Conservation (phyloP, 2,329 filamentous ascomycete genomes). For the Leptographium lundbergii region DNA sequence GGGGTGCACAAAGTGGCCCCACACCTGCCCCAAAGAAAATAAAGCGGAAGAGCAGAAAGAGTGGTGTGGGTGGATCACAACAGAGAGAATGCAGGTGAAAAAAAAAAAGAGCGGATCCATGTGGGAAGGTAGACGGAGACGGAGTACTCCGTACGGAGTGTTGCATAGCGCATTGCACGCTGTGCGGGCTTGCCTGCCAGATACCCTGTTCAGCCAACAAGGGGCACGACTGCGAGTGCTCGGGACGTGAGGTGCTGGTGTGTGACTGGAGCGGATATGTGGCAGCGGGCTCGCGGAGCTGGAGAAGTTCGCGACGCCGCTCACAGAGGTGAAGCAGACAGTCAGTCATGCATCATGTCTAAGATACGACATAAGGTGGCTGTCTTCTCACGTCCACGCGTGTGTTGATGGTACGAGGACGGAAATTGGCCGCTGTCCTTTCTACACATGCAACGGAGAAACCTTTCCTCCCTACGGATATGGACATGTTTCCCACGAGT, state of each 20-base stretch:
- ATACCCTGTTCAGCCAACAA: too few species aligned
- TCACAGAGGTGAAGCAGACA: too few species aligned
- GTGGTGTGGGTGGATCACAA: not conserved
- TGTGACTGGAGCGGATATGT: too few species aligned
- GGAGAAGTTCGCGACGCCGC: too few species aligned
- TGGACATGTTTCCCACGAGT: not conserved
- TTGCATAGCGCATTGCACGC: too few species aligned
- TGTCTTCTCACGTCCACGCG: not conserved
- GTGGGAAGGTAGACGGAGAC: too few species aligned
- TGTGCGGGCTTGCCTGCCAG: too few species aligned
- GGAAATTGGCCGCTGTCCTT: not conserved
- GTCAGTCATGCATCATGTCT: not conserved
- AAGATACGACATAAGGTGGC: not conserved
- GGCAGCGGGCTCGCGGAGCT: too few species aligned
- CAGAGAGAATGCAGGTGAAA: not conserved
- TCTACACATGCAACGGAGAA: slow-evolving; percentile 1
- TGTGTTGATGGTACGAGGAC: not conserved
- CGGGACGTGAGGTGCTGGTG: too few species aligned
- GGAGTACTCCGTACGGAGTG: too few species aligned
- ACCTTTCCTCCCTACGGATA: not conserved
- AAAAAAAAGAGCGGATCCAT: not conserved
- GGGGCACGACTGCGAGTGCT: too few species aligned
- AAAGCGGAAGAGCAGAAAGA: not conserved
- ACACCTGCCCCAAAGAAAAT: not conserved
- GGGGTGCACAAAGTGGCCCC: not conserved